phyloP scores from a whole-genome alignment of 176 grass and related monocot species.

The Avena insularis region DNA sequence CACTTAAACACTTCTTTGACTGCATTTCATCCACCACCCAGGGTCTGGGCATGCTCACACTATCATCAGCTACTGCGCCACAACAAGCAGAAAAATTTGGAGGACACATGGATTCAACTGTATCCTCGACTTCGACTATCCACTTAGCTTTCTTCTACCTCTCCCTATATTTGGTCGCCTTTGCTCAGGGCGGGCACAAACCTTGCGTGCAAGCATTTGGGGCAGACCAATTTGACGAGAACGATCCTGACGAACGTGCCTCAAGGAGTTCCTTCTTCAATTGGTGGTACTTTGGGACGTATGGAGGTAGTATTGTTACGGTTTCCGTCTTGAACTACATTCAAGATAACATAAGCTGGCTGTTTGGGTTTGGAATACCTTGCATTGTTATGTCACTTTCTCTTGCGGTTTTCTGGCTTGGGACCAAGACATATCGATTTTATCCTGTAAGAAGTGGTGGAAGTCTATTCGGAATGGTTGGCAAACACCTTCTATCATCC shows the following conservation, averaged over 20 bases:
- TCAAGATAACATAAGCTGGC: slow-evolving; percentile 54
- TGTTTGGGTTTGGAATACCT: slow-evolving; percentile 61
- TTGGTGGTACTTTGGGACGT: slow-evolving; percentile 68
- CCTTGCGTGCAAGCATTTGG: slow-evolving; percentile 71
- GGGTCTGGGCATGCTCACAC: slow-evolving; percentile 62
- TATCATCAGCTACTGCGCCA: slow-evolving; percentile 45
- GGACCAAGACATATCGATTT: slow-evolving; percentile 47
- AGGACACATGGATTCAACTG: neutral
- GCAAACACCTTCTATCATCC: slow-evolving; percentile 25
- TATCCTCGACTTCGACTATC: slow-evolving; percentile 18
- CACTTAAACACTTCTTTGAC: neutral
- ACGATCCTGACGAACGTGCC: slow-evolving; percentile 48
- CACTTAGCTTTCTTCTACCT: slow-evolving; percentile 53
- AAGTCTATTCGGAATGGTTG: slow-evolving; percentile 23
- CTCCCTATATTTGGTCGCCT: slow-evolving; percentile 55
- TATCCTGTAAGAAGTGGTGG: slow-evolving; percentile 30
- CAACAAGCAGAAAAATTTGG: slow-evolving; percentile 32
- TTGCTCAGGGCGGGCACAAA: slow-evolving; percentile 64
- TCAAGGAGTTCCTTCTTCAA: slow-evolving; percentile 67
- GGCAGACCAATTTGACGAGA: slow-evolving; percentile 66
- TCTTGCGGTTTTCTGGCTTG: slow-evolving; percentile 57
- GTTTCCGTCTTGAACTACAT: slow-evolving; percentile 57
- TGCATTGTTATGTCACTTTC: slow-evolving; percentile 51
- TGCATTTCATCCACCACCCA: slow-evolving; percentile 11
- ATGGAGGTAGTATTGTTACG: slow-evolving; percentile 38